Evolutionary conservation across 2,329 filamentous ascomycete genomes (phyloP).

Genomic region (Diaporthe sp.): DNA sequence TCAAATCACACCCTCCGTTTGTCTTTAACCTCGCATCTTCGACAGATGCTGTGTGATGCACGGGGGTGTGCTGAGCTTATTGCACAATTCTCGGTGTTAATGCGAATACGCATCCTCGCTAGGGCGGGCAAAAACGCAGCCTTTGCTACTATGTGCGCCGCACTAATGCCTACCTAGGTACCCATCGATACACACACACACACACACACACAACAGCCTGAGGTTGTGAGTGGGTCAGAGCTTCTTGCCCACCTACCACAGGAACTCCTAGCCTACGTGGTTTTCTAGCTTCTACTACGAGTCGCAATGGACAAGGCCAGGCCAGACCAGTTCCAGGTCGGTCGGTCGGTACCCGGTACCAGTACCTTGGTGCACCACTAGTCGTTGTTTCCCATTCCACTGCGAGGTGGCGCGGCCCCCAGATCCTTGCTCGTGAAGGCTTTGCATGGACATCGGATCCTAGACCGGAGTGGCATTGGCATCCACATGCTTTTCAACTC

Average conservation of each 20-base stretch:
- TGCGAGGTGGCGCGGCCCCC: constrained; percentile 24
- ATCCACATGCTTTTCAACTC: constrained; percentile 38
- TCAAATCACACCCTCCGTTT: constrained; percentile 20
- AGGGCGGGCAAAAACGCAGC: not conserved
- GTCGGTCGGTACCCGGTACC: not conserved
- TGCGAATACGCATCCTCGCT: not conserved
- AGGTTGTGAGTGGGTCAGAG: constrained; percentile 26
- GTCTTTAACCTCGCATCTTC: not conserved
- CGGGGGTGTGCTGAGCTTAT: not conserved
- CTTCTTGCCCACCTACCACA: not conserved
- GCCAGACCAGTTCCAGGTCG: constrained; percentile 5
- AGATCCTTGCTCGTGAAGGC: constrained; percentile 33
- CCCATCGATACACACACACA: not conserved
- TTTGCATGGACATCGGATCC: constrained; percentile 36
- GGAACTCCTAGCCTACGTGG: not conserved
- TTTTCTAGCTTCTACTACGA: constrained; percentile 27
- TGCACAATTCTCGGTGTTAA: constrained; percentile 14
- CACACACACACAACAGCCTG: not conserved
- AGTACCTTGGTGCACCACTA: constrained; percentile 3
- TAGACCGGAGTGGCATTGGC: constrained; percentile 28
- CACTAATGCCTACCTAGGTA: constrained; percentile 4
- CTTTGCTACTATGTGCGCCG: not conserved
- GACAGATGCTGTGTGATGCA: not conserved
- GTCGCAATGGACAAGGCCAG: constrained; percentile 19
- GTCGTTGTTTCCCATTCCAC: constrained; percentile 3